Percentiles rank a stretch among this genome's conserved stretches.
These are phyloP conservation scores for Testicularia cyperi DNA, from an alignment of 1,284 basidiomycete species.

Conservation along the genomic window DNA sequence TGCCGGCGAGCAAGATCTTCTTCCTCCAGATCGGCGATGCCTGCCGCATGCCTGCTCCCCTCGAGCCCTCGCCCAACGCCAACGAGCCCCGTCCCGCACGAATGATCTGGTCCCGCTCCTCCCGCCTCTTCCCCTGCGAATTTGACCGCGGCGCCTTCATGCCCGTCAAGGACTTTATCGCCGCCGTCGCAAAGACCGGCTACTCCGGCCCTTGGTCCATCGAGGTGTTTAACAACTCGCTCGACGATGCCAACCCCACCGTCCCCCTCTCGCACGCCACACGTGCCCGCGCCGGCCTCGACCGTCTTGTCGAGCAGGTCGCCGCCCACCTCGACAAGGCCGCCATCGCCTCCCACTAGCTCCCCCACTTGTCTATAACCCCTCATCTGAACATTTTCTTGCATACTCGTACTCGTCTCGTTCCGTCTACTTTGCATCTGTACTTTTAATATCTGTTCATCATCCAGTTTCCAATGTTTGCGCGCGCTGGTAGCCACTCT, in stretches of 20 bases:
- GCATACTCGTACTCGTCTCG: too few relatives aligned
- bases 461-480: too few relatives aligned
- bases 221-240: slow-evolving; percentile 60
- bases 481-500: too few relatives aligned
- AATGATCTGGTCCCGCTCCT: slow-evolving; percentile 60
- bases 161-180: slow-evolving; percentile 56
- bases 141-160: slow-evolving; percentile 57
- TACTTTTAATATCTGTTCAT: too few relatives aligned
- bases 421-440: too few relatives aligned
- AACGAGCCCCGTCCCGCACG: slow-evolving; percentile 57
- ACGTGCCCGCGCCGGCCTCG: not conserved
- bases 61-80: slow-evolving; percentile 45
- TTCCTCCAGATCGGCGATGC: slow-evolving; percentile 61
- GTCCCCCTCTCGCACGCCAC: not conserved
- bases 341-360: too few relatives aligned
- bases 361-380: too few relatives aligned
- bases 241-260: slow-evolving; percentile 12
- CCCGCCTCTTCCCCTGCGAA: slow-evolving; percentile 60
- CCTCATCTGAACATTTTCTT: too few relatives aligned
- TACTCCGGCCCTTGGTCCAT: slow-evolving; percentile 58
- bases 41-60: slow-evolving; percentile 25
- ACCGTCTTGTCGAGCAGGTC: not conserved
- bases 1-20: slow-evolving; percentile 54
- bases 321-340: too few relatives aligned
- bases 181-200: slow-evolving; percentile 45